Conservation (phyloP, 1,139 yeast species). For the Saccharomyces hybrid region DNA sequence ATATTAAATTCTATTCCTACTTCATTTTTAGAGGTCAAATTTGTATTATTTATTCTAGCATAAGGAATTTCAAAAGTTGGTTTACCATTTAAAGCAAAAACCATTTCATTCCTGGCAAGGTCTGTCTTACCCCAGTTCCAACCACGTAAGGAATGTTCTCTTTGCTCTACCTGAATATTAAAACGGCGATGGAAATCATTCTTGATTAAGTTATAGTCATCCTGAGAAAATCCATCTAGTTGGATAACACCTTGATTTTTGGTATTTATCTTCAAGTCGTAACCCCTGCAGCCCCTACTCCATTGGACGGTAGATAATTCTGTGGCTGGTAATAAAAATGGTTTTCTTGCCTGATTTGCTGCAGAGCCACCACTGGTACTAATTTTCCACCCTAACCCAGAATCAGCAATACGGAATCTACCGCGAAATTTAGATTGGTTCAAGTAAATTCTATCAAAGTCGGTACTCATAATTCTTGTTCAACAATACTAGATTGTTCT, state of each 20-base stretch:
- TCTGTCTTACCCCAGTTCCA: conserved; percentile 99
- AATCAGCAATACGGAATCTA: conserved; percentile 86
- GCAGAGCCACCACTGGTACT: conserved; percentile 49
- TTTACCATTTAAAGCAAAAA: conserved; percentile 77
- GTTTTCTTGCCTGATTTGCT: conserved; percentile 43
- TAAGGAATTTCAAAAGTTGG: conserved; percentile 93
- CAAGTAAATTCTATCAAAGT: conserved; percentile 79
- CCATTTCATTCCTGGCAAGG: conserved; percentile 83
- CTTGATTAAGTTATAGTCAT: conserved; percentile 73
- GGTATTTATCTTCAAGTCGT: conserved; percentile 81
- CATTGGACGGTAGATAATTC: conserved; percentile 75
- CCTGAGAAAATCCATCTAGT: conserved; percentile 83
- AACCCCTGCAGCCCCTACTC: conserved; percentile 93
- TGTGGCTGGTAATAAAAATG: conserved; percentile 78
- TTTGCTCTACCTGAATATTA: conserved; percentile 61
- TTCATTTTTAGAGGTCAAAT: conserved; percentile 85
- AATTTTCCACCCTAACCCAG: conserved; percentile 97
- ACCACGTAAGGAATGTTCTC: conserved; percentile 90
- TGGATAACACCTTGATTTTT: conserved; percentile 79
- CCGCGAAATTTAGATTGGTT: conserved; percentile 82
- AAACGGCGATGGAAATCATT: conserved; percentile 78
- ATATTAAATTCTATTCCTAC: conserved; percentile 82
- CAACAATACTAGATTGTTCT: neutral
- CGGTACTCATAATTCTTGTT: conserved; percentile 30
- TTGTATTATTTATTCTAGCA: conserved; percentile 70